Conservation (phyloP, 768 basidiomycete species). For the Kwoniella sp. region DNA sequence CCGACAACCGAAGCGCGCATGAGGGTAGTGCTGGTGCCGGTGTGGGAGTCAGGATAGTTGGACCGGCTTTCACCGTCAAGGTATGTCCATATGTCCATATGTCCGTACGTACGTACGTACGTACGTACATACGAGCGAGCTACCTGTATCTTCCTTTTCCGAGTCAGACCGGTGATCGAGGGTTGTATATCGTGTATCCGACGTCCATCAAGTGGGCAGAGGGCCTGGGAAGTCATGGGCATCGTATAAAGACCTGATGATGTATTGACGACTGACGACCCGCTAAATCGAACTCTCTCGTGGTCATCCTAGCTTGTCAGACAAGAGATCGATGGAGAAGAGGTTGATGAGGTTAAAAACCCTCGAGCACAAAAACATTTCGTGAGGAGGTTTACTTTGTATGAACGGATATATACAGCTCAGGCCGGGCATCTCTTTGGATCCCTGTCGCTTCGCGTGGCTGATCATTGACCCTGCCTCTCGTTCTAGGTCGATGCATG, state of each 20-base stretch:
- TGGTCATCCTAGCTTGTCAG: not conserved
- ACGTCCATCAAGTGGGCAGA: too few relatives aligned
- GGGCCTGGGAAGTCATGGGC: too few relatives aligned
- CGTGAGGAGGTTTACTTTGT: constrained; percentile 58
- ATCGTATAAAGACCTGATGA: too few relatives aligned
- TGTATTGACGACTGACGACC: not conserved
- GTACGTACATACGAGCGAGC: too few relatives aligned
- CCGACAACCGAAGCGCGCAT: too few relatives aligned
- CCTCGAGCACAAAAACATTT: constrained; percentile 76
- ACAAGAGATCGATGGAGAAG: not conserved
- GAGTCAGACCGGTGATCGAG: not conserved
- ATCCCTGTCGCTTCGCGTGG: too few relatives aligned
- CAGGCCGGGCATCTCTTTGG: too few relatives aligned
- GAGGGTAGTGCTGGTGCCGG: constrained; percentile 43
- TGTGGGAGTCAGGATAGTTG: constrained; percentile 62
- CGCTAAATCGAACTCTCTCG: too few relatives aligned
- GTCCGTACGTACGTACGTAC: too few relatives aligned
- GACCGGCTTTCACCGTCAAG: constrained; percentile 82
- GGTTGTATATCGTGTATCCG: not conserved
- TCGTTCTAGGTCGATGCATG: constrained; percentile 63
- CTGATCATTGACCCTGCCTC: too few relatives aligned
- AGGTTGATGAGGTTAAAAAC: constrained; percentile 59
- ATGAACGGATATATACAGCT: too few relatives aligned
- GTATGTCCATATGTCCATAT: constrained; percentile 38
- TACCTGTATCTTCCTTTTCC: too few relatives aligned